These are phyloP conservation scores for Juglanconis oblonga DNA, from an alignment of 2,329 filamentous ascomycete genomes.

Conservation along the genomic window DNA sequence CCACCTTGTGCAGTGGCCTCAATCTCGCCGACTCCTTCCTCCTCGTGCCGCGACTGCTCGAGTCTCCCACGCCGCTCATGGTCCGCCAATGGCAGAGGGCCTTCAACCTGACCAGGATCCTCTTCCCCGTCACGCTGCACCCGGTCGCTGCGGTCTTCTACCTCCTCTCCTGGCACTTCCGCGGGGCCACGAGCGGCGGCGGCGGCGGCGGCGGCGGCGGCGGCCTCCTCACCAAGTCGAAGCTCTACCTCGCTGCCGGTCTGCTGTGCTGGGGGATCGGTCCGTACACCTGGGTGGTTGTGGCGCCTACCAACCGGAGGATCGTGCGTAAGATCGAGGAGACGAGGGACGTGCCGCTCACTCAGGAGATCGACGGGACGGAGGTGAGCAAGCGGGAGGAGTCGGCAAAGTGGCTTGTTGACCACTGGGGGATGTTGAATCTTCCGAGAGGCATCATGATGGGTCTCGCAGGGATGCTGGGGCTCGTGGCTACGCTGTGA, in stretches of 20 bases:
- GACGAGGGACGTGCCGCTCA: conserved; percentile 32
- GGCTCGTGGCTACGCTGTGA: not conserved
- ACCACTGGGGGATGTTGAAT: conserved; percentile 54
- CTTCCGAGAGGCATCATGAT: conserved; percentile 29
- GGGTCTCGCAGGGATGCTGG: conserved; percentile 17
- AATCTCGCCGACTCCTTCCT: conserved; percentile 39
- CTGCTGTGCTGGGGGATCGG: conserved; percentile 42
- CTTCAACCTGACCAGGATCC: conserved; percentile 36
- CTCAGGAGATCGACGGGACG: conserved; percentile 34
- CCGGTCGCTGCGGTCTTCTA: conserved; percentile 39
- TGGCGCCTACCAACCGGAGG: conserved; percentile 46
- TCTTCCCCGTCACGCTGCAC: conserved; percentile 38
- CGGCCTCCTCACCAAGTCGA: conserved; percentile 29
- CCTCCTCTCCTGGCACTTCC: conserved; percentile 41
- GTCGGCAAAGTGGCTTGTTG: conserved; percentile 49
- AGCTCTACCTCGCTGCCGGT: conserved; percentile 45
- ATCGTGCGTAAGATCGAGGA: conserved; percentile 42
- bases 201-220: not conserved
- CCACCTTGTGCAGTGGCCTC: conserved; percentile 41
- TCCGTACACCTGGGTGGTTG: conserved; percentile 49
- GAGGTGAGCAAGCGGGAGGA: conserved; percentile 34
- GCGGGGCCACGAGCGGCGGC: conserved; percentile 10
- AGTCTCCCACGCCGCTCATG: conserved; percentile 52
- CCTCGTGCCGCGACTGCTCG: conserved; percentile 50
- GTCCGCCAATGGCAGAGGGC: conserved; percentile 51